phyloP scores from a whole-genome alignment of 2,329 filamentous ascomycete species.

The Penicillium concentricum region DNA sequence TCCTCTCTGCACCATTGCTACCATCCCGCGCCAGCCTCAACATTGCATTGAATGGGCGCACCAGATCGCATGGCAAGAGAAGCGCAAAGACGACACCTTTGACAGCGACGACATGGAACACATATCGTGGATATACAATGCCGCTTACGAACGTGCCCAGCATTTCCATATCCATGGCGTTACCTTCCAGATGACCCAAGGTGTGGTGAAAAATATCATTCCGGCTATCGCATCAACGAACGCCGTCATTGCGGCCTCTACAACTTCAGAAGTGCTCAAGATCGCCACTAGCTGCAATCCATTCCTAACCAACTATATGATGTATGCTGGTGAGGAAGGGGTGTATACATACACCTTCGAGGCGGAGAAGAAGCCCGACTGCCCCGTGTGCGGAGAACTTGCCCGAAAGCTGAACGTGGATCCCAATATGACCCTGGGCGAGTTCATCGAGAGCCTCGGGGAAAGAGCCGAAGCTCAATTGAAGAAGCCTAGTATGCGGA shows the following conservation, averaged over 20 bases:
- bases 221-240: constrained; percentile 98
- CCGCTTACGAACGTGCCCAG: constrained; percentile 73
- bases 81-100: constrained; percentile 77
- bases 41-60: constrained; percentile 99
- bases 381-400: constrained; percentile 85
- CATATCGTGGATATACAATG: constrained; percentile 93
- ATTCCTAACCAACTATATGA: constrained; percentile 92
- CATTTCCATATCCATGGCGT: constrained; percentile 92
- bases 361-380: constrained; percentile 91
- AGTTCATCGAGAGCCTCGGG: constrained; percentile 81
- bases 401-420: constrained; percentile 73
- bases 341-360: constrained; percentile 98
- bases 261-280: constrained; percentile 96
- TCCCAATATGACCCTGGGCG: constrained; percentile 69
- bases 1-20: constrained; percentile 92
- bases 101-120: constrained; percentile 97
- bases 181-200: constrained; percentile 93
- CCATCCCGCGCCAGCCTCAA: constrained; percentile 93
- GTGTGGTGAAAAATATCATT: constrained; percentile 99
- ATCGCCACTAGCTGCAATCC: constrained; percentile 82
- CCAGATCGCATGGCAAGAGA: constrained; percentile 92
- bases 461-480: constrained; percentile 85
- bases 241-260: constrained; percentile 90
- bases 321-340: constrained; percentile 94
- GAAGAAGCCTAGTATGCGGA: constrained; percentile 85